A percentile compares a stretch with the other conserved stretches of the same genome.
Evolutionary conservation across 805 yeast species (phyloP).

Genomic region (Blastobotrys mokoenaii): DNA sequence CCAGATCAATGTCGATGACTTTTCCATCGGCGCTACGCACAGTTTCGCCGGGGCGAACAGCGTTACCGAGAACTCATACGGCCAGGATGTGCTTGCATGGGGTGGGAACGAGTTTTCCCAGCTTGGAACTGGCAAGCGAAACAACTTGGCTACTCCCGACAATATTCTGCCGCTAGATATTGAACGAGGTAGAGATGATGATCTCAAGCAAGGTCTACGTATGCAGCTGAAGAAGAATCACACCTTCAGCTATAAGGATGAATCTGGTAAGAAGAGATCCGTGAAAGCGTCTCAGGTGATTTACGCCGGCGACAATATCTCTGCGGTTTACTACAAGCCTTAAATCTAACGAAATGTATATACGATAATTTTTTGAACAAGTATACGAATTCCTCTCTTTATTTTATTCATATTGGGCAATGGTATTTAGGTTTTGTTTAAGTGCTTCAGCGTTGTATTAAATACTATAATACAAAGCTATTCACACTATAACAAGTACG

Average conservation of each 20-base stretch:
- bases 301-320: conserved; percentile 51
- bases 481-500: no score
- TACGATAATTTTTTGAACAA: no score
- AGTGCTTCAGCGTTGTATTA: no score
- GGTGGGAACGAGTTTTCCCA: conserved; percentile 83
- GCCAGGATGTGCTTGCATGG: conserved; percentile 58
- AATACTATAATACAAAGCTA: no score
- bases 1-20: conserved; percentile 39
- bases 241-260: conserved; percentile 15
- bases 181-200: not conserved
- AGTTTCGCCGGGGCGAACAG: conserved; percentile 32
- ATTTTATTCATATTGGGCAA: no score
- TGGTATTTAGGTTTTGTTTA: no score
- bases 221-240: conserved; percentile 34
- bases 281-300: conserved; percentile 43
- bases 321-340: conserved; percentile 63
- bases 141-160: conserved; percentile 32
- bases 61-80: conserved; percentile 42
- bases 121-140: conserved; percentile 71
- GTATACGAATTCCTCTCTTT: no score
- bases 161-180: conserved; percentile 10
- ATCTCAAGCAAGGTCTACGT: conserved; percentile 19
- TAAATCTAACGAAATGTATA: no score
- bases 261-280: conserved; percentile 22
- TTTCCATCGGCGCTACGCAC: conserved; percentile 63